Conservation (phyloP, 2,329 filamentous ascomycete genomes). For the Colletotrichum graminicola region DNA sequence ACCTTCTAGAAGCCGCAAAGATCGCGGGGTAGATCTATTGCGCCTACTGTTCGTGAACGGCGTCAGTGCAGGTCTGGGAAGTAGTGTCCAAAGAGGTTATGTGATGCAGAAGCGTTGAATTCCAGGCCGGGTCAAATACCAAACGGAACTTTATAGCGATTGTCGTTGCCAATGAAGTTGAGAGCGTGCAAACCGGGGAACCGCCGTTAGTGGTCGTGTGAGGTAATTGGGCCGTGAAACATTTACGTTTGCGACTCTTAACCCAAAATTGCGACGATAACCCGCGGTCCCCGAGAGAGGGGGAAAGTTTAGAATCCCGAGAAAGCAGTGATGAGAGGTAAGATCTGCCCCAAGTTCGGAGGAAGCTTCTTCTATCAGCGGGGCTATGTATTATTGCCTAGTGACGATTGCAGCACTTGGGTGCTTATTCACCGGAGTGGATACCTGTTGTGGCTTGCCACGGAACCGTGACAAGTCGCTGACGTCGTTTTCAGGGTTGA, state of each 20-base stretch:
- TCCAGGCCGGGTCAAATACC: constrained; percentile 15
- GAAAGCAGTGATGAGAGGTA: constrained; percentile 6
- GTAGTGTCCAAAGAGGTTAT: not conserved
- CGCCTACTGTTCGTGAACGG: constrained; percentile 12
- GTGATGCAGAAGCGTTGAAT: constrained; percentile 3
- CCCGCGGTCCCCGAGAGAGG: constrained; percentile 6
- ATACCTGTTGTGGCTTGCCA: constrained; percentile 20
- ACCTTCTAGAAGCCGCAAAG: constrained; percentile 13
- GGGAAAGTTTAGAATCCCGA: not conserved
- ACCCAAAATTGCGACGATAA: constrained; percentile 4
- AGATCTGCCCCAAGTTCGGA: constrained; percentile 5
- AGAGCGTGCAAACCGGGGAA: constrained; percentile 6
- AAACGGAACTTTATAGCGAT: constrained; percentile 4
- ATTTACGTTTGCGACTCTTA: not conserved
- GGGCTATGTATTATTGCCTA: constrained; percentile 15
- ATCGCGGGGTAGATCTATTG: constrained; percentile 33
- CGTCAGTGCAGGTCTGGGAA: not conserved
- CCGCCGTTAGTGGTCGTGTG: constrained; percentile 16
- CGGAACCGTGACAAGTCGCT: constrained; percentile 21
- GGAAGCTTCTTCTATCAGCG: constrained; percentile 22
- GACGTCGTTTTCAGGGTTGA: constrained; percentile 22
- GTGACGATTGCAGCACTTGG: constrained; percentile 34
- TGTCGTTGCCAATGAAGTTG: constrained; percentile 1
- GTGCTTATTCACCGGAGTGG: constrained; percentile 35
- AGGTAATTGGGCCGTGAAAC: not conserved